Percentiles rank a stretch among this genome's conserved stretches.
Evolutionary conservation across 2,329 filamentous ascomycete species (phyloP).

Genomic region (Paraphoma chrysanthemicola): DNA sequence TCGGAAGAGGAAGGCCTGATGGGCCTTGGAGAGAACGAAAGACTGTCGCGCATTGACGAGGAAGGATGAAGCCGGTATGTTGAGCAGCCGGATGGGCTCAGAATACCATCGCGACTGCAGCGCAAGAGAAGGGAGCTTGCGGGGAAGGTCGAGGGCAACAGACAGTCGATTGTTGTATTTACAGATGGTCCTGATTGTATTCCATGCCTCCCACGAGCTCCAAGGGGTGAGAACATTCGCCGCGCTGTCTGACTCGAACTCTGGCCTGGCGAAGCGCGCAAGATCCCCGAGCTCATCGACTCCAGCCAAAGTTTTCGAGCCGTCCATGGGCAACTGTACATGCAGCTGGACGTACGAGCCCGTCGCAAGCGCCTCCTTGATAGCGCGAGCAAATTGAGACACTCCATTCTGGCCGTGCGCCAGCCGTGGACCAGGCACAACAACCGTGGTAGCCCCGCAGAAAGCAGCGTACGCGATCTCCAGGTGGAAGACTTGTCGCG

Average conservation of each 20-base stretch:
- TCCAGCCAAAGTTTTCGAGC: constrained; percentile 68
- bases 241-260: constrained; percentile 44
- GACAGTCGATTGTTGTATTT: constrained; percentile 82
- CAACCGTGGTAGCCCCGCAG: constrained; percentile 83
- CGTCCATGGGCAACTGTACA: constrained; percentile 83
- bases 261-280: constrained; percentile 53
- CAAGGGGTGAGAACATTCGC: constrained; percentile 68
- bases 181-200: constrained; percentile 83
- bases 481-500: constrained; percentile 85
- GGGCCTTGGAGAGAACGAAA: constrained; percentile 64
- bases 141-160: constrained; percentile 68
- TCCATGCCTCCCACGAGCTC: constrained; percentile 92
- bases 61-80: constrained; percentile 61
- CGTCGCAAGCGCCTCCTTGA: constrained; percentile 78
- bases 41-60: constrained; percentile 65
- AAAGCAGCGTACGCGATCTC: constrained; percentile 96
- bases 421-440: constrained; percentile 78
- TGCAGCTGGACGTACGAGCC: constrained; percentile 81
- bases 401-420: constrained; percentile 65
- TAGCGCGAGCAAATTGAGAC: constrained; percentile 80
- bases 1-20: constrained; percentile 64
- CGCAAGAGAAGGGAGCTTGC: constrained; percentile 62
- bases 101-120: constrained; percentile 69
- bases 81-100: constrained; percentile 66
- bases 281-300: constrained; percentile 61